These are phyloP conservation scores for Ceratocystiopsis sp. DNA, from an alignment of 2,329 filamentous ascomycete genomes.

Conservation along the genomic window DNA sequence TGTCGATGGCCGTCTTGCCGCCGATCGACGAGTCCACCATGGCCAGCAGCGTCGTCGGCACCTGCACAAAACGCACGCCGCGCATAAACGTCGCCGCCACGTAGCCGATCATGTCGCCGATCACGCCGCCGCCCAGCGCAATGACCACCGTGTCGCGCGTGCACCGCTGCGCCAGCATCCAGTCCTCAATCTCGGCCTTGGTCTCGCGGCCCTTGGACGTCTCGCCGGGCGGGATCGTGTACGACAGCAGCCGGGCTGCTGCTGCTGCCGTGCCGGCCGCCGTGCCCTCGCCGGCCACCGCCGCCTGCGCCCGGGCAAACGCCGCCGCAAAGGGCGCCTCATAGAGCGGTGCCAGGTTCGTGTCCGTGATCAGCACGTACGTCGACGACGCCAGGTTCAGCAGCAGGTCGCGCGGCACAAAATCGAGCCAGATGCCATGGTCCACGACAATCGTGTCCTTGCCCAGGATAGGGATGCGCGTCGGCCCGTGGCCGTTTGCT, in stretches of 20 bases:
- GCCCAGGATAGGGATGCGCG: constrained; percentile 63
- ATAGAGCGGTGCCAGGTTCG: constrained; percentile 70
- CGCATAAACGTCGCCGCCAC: constrained; percentile 98
- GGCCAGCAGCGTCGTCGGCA: constrained; percentile 81
- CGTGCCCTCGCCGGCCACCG: constrained; percentile 13
- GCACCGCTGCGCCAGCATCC: constrained; percentile 87
- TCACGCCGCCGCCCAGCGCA: constrained; percentile 87
- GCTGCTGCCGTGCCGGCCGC: constrained; percentile 10
- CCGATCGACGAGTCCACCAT: constrained; percentile 99
- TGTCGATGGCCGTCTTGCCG: constrained; percentile 96
- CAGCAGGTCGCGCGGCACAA: constrained; percentile 67
- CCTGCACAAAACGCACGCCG: constrained; percentile 87
- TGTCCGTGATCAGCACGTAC: constrained; percentile 93
- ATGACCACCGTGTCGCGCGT: constrained; percentile 90
- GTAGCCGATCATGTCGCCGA: constrained; percentile 95
- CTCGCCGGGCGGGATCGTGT: constrained; percentile 79
- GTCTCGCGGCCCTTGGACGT: constrained; percentile 85
- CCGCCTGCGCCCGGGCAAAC: constrained; percentile 34
- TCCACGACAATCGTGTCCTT: constrained; percentile 85
- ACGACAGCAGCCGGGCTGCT: constrained; percentile 57
- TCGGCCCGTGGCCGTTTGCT: constrained; percentile 20
- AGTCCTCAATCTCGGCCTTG: constrained; percentile 92
- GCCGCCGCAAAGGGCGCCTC: constrained; percentile 55
- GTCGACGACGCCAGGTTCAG: constrained; percentile 66
- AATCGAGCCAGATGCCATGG: constrained; percentile 74